phyloP scores from a whole-genome alignment of 2,329 filamentous ascomycete genomes.

The Lasiodiplodia citricola region DNA sequence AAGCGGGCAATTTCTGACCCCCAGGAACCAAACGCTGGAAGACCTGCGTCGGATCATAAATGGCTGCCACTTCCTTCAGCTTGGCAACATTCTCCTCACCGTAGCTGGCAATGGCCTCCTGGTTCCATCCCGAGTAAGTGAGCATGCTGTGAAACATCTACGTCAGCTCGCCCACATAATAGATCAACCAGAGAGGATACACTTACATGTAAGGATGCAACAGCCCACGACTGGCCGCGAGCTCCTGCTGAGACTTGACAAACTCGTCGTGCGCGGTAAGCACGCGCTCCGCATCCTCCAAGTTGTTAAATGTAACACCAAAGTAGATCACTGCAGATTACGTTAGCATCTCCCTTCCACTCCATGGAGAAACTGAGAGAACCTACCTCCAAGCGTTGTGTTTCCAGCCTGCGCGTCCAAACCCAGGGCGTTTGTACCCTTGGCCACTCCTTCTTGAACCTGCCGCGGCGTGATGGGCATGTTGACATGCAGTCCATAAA shows the following conservation, averaged over 20 bases:
- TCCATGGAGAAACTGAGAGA: neutral
- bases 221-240: neutral
- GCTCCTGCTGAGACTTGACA: constrained; percentile 3
- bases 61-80: constrained; percentile 41
- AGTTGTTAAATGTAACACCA: neutral
- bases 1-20: constrained; percentile 44
- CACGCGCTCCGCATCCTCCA: neutral
- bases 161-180: neutral
- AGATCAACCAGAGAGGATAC: neutral
- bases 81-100: constrained; percentile 42
- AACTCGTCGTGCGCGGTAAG: neutral
- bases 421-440: constrained; percentile 30
- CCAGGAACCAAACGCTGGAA: constrained; percentile 50
- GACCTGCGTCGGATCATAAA: constrained; percentile 49
- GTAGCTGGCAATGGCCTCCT: constrained; percentile 51
- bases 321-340: neutral
- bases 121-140: constrained; percentile 35
- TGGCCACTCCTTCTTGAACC: neutral
- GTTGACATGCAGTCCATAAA: neutral
- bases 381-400: neutral
- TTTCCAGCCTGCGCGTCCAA: constrained; percentile 25
- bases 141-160: neutral
- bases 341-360: neutral
- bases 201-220: neutral
- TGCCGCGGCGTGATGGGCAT: neutral